Conservation (phyloP, 768 basidiomycete species). For the Lenzites betulinus region DNA sequence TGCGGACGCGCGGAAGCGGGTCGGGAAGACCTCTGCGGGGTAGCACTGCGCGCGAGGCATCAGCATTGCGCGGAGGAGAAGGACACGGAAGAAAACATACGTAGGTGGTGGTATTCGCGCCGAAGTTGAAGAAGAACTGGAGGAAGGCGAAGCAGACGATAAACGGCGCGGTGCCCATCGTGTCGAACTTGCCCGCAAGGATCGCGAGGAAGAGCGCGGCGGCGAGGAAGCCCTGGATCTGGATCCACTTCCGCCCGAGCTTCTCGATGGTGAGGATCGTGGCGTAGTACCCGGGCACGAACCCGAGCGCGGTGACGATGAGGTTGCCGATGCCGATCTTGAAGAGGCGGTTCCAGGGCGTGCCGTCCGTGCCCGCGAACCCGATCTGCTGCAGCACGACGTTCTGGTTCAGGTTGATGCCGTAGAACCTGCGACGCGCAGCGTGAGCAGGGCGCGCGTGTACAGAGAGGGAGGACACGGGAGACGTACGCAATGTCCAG, state of each 20-base stretch:
- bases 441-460: neutral
- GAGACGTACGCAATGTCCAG: constrained; percentile 64
- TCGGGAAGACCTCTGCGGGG: constrained; percentile 81
- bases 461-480: neutral
- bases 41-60: constrained; percentile 49
- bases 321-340: constrained; percentile 67
- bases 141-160: constrained; percentile 73
- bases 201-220: constrained; percentile 71
- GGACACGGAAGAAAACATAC: constrained; percentile 16
- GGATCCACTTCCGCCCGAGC: constrained; percentile 74
- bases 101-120: constrained; percentile 56
- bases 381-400: constrained; percentile 78
- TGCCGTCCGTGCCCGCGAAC: constrained; percentile 57
- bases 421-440: constrained; percentile 58
- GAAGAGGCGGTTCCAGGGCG: constrained; percentile 66
- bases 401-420: constrained; percentile 75
- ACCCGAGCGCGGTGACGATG: constrained; percentile 74
- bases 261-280: constrained; percentile 70
- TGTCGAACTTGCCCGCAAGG: constrained; percentile 64
- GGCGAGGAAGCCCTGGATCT: constrained; percentile 72
- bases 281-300: constrained; percentile 78
- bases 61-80: neutral
- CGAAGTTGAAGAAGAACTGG: constrained; percentile 86
- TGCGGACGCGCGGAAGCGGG: constrained; percentile 69
- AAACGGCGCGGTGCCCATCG: constrained; percentile 58